These are phyloP conservation scores for Kodamaea jinghongensis DNA, from an alignment of 805 yeast species.

Conservation along the genomic window DNA sequence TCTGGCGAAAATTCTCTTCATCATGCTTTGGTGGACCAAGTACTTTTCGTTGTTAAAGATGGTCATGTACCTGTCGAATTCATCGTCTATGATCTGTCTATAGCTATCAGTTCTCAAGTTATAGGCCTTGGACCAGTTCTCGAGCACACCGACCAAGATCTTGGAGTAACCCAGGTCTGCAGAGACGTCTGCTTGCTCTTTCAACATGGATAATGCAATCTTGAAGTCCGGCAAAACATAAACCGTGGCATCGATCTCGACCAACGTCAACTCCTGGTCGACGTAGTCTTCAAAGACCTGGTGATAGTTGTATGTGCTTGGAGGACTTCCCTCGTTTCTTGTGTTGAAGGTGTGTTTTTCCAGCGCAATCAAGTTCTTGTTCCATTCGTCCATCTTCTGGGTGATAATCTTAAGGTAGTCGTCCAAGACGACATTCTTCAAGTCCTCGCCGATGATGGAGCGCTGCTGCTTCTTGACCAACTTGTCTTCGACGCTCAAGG, in stretches of 20 bases:
- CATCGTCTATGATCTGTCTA: slow-evolving; percentile 50
- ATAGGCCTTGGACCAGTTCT: slow-evolving; percentile 62
- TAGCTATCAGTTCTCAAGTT: slow-evolving; percentile 62
- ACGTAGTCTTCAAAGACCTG: slow-evolving; percentile 41
- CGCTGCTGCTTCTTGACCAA: slow-evolving; percentile 39
- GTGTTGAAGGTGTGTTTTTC: slow-evolving; percentile 63
- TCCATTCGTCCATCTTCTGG: slow-evolving; percentile 82
- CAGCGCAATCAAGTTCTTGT: slow-evolving; percentile 59
- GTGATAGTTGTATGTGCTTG: slow-evolving; percentile 63
- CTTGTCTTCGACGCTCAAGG: slow-evolving; percentile 29
- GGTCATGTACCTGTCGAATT: slow-evolving; percentile 39
- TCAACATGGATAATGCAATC: slow-evolving; percentile 75
- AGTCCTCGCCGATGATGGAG: slow-evolving; percentile 66
- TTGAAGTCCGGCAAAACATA: slow-evolving; percentile 74
- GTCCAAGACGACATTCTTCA: slow-evolving; percentile 67
- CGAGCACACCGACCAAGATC: slow-evolving; percentile 74
- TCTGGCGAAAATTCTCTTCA: slow-evolving; percentile 32
- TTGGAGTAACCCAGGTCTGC: slow-evolving; percentile 80
- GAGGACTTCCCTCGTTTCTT: slow-evolving; percentile 62
- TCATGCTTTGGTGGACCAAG: slow-evolving; percentile 44
- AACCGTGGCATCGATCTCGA: slow-evolving; percentile 42
- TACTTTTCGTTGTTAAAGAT: slow-evolving; percentile 39
- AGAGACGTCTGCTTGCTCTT: slow-evolving; percentile 88
- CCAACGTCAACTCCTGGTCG: slow-evolving; percentile 29
- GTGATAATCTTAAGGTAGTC: slow-evolving; percentile 76